Evolutionary conservation across 768 basidiomycete genomes (phyloP).

Genomic region (Podaxis sp.): DNA sequence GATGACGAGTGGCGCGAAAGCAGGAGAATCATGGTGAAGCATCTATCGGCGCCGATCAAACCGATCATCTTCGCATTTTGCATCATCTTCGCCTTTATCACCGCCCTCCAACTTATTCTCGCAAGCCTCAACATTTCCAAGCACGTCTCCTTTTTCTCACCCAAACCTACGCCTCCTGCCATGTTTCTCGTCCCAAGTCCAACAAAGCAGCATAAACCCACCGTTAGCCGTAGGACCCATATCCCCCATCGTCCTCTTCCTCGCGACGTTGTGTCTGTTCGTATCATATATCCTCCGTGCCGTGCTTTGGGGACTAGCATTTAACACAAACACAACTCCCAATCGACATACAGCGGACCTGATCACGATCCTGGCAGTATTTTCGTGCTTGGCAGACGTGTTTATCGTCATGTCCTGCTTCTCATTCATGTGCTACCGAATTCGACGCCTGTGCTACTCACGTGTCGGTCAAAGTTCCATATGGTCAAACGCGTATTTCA

Average conservation of each 20-base stretch:
- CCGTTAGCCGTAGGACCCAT: not conserved
- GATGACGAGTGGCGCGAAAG: conserved; percentile 12
- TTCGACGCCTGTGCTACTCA: not conserved
- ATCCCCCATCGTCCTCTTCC: not conserved
- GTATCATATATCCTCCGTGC: conserved; percentile 4
- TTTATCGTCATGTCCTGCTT: conserved; percentile 5
- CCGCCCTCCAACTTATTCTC: not conserved
- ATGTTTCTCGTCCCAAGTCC: not conserved
- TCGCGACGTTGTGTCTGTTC: not conserved
- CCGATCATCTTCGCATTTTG: not conserved
- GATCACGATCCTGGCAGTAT: not conserved
- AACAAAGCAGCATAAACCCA: not conserved
- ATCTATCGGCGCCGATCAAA: conserved; percentile 3
- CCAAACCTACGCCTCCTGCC: not conserved
- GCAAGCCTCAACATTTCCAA: not conserved
- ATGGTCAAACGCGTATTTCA: not conserved
- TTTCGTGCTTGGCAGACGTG: not conserved
- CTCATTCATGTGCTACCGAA: not conserved
- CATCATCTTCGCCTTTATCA: not conserved
- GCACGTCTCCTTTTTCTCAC: not conserved
- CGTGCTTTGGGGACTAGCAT: not conserved
- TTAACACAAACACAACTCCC: not conserved
- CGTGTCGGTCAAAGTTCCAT: not conserved
- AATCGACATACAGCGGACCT: not conserved
- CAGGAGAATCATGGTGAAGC: conserved; percentile 5